Evolutionary conservation across 2,329 filamentous ascomycete genomes (phyloP).

Genomic region (Fusarium heterosporum): DNA sequence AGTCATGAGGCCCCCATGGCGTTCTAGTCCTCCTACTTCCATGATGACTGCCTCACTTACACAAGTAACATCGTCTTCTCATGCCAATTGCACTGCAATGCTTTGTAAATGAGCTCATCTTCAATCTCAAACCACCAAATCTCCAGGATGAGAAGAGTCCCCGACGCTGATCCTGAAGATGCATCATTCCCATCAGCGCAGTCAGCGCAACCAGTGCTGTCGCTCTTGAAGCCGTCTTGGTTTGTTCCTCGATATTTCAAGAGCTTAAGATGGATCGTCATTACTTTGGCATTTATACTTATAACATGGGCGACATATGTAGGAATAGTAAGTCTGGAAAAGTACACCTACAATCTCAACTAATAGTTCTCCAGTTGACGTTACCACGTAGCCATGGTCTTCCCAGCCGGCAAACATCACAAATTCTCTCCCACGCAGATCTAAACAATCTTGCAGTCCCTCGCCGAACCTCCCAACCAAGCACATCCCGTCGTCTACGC

Average conservation of each 20-base stretch:
- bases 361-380: conserved; percentile 29
- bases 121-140: conserved; percentile 20
- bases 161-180: conserved; percentile 21
- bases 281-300: conserved; percentile 4
- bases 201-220: conserved; percentile 7
- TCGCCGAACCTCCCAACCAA: background rate
- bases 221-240: conserved; percentile 4
- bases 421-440: conserved; percentile 18
- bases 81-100: background rate
- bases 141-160: conserved; percentile 33
- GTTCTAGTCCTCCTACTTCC: background rate
- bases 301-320: conserved; percentile 23
- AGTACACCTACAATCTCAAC: rapidly evolving
- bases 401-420: background rate
- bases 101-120: conserved; percentile 34
- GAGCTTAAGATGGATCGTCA: conserved; percentile 10
- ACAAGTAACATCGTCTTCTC: background rate
- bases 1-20: background rate
- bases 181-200: conserved; percentile 21
- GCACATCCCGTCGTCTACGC: conserved; percentile 47
- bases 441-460: conserved; percentile 25
- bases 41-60: background rate
- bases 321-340: background rate
- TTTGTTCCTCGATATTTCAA: background rate
- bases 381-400: background rate